Evolutionary conservation across 768 basidiomycete genomes (phyloP), one percentile per base, ranked within the genome.

Genomic region (Termitomyces sp.): DNA sequence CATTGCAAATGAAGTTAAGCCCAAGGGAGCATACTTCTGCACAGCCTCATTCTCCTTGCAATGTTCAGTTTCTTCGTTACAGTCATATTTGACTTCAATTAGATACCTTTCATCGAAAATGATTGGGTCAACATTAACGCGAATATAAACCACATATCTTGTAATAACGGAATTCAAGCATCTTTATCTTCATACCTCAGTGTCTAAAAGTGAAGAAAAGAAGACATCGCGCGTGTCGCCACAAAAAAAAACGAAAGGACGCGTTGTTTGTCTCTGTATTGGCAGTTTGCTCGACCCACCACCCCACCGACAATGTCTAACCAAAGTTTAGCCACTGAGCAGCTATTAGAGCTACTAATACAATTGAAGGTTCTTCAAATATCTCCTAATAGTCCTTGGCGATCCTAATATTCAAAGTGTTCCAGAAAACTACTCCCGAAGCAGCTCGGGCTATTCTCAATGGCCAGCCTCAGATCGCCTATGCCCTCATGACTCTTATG

Each of bases 401-500:
- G 18, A 20, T 46, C 44, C 47, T 34, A 47, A 47, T 41, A n/a
- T 53, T 33, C 20, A 31, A 28, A 41, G 39, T 26, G 5, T 22
- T 29, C 8, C 64, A 91, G 88, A 87, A 87, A 83, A 87, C 89
- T 1, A 86, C 87, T 0, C 85, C 88, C 31, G 80, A 80, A 26
- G 84, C 87, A 29, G 88, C 88, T 2, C 77, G 81, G 20, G 75
- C 77, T 33, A 88, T 92, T 64, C 75, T 92, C 44, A 86, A 87
- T 62, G 76, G 78, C 16, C 87, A 88, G 60, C 89, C 89, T 0
- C 84, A 85, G 53, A 89, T 92, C 56, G 84, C 88, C 0, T 90
- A 89, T 69, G 87, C 86, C 2, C 74, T 92, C 0, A 87, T 92
- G 57, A 79, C 80, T 0, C 80, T 90, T 37, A 89, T 91, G 88